Conservation (phyloP, 2,329 filamentous ascomycete genomes). For the Eutypa lata region DNA sequence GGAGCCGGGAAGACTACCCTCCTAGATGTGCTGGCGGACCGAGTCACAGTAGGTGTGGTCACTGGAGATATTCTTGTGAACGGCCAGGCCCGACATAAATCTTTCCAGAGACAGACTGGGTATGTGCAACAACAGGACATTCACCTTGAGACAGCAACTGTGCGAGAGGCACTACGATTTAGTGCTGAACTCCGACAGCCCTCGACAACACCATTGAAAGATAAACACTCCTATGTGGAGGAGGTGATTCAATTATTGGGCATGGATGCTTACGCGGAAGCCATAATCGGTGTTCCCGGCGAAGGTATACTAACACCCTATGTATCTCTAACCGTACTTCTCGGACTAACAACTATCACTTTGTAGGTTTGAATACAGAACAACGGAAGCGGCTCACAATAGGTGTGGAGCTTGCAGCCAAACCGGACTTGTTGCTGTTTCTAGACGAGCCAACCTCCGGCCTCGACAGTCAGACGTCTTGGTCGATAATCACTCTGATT, state of each 20-base stretch:
- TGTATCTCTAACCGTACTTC: too few species aligned
- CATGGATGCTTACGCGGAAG: conserved; percentile 65
- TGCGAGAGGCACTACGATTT: conserved; percentile 64
- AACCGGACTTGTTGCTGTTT: conserved; percentile 68
- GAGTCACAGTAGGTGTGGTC: conserved; percentile 69
- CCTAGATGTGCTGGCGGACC: conserved; percentile 66
- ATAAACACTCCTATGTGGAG: conserved; percentile 64
- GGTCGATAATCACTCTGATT: conserved; percentile 66
- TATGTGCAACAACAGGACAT: conserved; percentile 70
- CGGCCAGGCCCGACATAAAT: conserved; percentile 57
- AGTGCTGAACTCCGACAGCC: conserved; percentile 64
- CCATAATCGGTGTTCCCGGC: conserved; percentile 66
- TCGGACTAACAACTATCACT: too few species aligned
- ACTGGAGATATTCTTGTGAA: conserved; percentile 68
- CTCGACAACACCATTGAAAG: conserved; percentile 50
- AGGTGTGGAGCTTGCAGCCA: conserved; percentile 70
- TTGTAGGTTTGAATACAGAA: conserved; percentile 32
- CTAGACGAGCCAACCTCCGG: conserved; percentile 74
- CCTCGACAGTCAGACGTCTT: conserved; percentile 70
- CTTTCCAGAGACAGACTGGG: conserved; percentile 67
- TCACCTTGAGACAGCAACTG: conserved; percentile 62
- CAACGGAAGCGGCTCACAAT: conserved; percentile 61
- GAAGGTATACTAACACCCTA: conserved; percentile 43
- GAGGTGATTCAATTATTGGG: conserved; percentile 67
- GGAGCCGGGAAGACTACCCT: conserved; percentile 74